Base-by-base conservation (phyloP, 148 eudicot genomes). In the Linanthus parryae region DNA sequence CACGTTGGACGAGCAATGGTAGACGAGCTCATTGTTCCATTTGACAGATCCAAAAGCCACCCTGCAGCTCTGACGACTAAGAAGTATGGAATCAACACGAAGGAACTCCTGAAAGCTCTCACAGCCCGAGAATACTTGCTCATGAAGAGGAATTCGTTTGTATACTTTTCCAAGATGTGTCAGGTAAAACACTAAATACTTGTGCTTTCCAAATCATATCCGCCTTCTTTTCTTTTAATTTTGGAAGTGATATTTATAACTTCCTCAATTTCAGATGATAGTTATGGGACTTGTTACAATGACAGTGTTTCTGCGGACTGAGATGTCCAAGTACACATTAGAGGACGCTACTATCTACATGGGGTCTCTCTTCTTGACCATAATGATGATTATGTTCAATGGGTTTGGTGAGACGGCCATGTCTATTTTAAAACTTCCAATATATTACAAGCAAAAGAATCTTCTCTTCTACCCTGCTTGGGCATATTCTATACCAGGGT, bases 401-500 rank as follows among this genome's bases (percentile, higher is more conserved):
- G 80, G 72, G n/a, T 25, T 63, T 26, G 37, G 67, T 3, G 78
- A 73, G 57, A 23, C 68, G 9, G 61, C 78, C 10, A 25, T 73
- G 60, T 64, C 64, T 4, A 44, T 73, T 21, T 13, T 48, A 34
- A 64, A 64, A 49, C 70, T 73, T 44, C 74, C 74, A 0, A 59
- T 56, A 8, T 69, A 68, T 31, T 68, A 68, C 61, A 73, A 73
- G 44, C 78, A 74, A 52, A 64, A 71, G 30, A 76, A 75, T 44
- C 58, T 63, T 38, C 60, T 50, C 42, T 75, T 75, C 33, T 75
- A 63, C 45, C 81, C 81, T 0, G 50, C 76, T 21, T 75, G 81
- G 81, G 64, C 69, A 23, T 75, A 58, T 34, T 34, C 73, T 34
- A 16, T 75, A 8, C 73, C 81, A 12, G 34, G 44, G 12, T 67